phyloP scores from a whole-genome alignment of 2,329 filamentous ascomycete species.

The Cercospora brassicicola region DNA sequence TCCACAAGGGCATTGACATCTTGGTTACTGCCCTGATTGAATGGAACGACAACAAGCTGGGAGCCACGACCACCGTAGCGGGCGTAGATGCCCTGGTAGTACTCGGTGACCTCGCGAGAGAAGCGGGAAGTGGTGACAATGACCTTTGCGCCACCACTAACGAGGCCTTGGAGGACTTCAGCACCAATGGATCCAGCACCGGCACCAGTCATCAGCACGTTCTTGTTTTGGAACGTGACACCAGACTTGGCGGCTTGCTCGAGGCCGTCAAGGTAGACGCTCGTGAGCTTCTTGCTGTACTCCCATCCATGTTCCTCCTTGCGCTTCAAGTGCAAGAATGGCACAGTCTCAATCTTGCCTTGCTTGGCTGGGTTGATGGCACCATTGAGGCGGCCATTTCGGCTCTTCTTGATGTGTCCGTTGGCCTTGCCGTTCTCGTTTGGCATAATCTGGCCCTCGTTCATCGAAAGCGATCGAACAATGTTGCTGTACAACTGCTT shows the following conservation, averaged over 20 bases:
- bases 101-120: conserved; percentile 96
- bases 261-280: conserved; percentile 85
- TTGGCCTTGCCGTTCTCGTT: conserved; percentile 73
- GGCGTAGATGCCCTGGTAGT: conserved; percentile 98
- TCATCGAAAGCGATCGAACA: conserved; percentile 92
- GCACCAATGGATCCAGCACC: conserved; percentile 97
- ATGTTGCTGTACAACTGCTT: conserved; percentile 93
- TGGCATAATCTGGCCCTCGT: conserved; percentile 93
- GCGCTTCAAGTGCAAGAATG: conserved; percentile 94
- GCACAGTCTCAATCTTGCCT: conserved; percentile 94
- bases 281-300: conserved; percentile 98
- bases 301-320: conserved; percentile 95
- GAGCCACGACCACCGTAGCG: conserved; percentile 91
- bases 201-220: conserved; percentile 96
- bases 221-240: conserved; percentile 90
- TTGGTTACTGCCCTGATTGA: conserved; percentile 98
- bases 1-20: conserved; percentile 91
- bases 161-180: conserved; percentile 90
- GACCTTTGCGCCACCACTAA: conserved; percentile 95
- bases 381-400: conserved; percentile 51
- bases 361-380: conserved; percentile 56
- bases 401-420: conserved; percentile 58
- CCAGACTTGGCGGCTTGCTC: conserved; percentile 84
- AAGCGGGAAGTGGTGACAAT: conserved; percentile 95
- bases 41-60: conserved; percentile 95